Conservation (phyloP, 306 rosid genomes). For the Cucurbita moschata region DNA sequence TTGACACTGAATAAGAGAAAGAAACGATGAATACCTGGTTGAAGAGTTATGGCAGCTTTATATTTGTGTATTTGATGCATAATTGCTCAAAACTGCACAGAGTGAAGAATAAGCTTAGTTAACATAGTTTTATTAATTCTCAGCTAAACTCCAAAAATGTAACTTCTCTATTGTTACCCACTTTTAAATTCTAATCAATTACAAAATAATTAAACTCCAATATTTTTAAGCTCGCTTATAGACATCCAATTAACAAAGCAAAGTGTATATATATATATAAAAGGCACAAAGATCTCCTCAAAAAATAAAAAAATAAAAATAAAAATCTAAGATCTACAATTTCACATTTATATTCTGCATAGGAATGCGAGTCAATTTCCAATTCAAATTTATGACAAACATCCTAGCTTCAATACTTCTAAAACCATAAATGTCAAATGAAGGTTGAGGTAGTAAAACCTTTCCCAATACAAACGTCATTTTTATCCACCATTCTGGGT, state of each 20-base stretch:
- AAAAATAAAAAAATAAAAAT: background rate
- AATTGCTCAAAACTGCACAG: slow-evolving; percentile 77
- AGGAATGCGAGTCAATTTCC: background rate
- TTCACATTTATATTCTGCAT: background rate
- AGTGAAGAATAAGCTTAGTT: slow-evolving; percentile 7
- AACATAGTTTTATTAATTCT: slow-evolving; percentile 2
- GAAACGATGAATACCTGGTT: slow-evolving; percentile 55
- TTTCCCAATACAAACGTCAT: background rate
- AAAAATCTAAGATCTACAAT: background rate
- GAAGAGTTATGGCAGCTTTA: slow-evolving; percentile 86
- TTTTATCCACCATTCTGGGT: background rate
- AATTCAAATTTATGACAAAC: background rate
- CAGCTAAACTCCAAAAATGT: background rate
- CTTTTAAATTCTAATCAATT: background rate
- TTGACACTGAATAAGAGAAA: slow-evolving; percentile 14
- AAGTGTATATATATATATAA: background rate
- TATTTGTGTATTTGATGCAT: slow-evolving; percentile 73
- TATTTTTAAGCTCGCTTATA: background rate
- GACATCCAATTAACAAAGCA: background rate
- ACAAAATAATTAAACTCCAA: background rate
- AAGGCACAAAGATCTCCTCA: background rate
- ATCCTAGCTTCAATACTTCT: slow-evolving; percentile 57
- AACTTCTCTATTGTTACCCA: background rate
- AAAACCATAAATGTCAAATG: slow-evolving; percentile 74
- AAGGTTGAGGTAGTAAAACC: background rate